Evolutionary conservation across 1,284 basidiomycete species (phyloP).

Genomic region (Ceraceosorus guamensis): DNA sequence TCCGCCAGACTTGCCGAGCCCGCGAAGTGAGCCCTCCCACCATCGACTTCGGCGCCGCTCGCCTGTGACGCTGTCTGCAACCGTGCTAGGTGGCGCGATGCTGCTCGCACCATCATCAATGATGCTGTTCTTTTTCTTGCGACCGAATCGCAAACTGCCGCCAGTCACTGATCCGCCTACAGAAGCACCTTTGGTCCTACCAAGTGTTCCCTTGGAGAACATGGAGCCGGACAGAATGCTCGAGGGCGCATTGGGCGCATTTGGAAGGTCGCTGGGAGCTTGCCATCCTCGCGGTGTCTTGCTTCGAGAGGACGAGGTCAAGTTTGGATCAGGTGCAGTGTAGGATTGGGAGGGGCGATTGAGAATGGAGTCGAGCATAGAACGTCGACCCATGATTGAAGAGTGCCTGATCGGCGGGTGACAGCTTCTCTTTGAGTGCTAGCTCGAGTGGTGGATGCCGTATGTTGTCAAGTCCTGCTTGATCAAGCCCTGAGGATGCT

Average conservation of each 20-base stretch:
- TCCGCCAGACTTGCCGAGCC: slow-evolving; percentile 10
- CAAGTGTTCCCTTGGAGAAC: slow-evolving; percentile 14
- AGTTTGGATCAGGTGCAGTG: slow-evolving; percentile 15
- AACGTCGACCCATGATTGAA: not conserved
- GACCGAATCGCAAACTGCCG: slow-evolving; percentile 25
- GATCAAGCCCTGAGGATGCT: too few relatives aligned
- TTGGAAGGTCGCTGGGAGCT: slow-evolving; percentile 33
- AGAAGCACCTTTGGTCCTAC: slow-evolving; percentile 18
- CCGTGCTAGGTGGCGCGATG: slow-evolving; percentile 4
- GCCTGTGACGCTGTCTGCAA: slow-evolving; percentile 13
- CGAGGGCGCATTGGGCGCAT: slow-evolving; percentile 23
- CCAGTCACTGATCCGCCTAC: slow-evolving; percentile 13
- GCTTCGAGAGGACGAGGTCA: slow-evolving; percentile 3
- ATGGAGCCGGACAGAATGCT: slow-evolving; percentile 34
- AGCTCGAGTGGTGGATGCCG: too few relatives aligned
- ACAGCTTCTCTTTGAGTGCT: too few relatives aligned
- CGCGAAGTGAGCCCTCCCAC: slow-evolving; percentile 29
- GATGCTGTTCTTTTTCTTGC: slow-evolving; percentile 20
- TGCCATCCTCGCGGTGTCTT: slow-evolving; percentile 6
- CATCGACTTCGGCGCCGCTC: slow-evolving; percentile 20
- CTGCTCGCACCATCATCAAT: slow-evolving; percentile 25
- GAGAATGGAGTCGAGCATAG: slow-evolving; percentile 43
- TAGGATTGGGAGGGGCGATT: slow-evolving; percentile 46
- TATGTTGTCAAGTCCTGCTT: too few relatives aligned
- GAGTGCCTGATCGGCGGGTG: too few relatives aligned